Base-by-base conservation (phyloP, 805 yeast species). In the Kluyveromyces nonfermentans region DNA sequence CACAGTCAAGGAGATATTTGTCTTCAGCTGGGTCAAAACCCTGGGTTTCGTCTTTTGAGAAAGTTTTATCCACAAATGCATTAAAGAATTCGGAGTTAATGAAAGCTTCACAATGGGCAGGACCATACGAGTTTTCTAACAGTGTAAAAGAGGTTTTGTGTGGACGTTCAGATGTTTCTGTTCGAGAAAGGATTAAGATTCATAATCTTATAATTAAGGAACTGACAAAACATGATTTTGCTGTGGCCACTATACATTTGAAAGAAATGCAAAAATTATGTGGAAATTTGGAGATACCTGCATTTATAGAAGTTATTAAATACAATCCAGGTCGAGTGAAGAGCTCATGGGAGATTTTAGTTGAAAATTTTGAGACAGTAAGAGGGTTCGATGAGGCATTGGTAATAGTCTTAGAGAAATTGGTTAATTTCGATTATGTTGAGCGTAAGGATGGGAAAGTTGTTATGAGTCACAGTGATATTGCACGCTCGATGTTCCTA, bases 261-360 rank as follows among this genome's bases (percentile, higher is more conserved):
- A 54, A 57, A 42, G 52, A 57, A 15, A 45, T 67, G 33, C 20
- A 44, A 5, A 52, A 51, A 20, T 33, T 59, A 6, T 54, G 58
- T 1, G 50, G 53, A 9, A 33, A 41, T 5, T 30, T 64, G 14
- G 51, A 57, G 2, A 18, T 42, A 8, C 47, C 50, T 2, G 57
- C 70, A 1, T 34, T 67, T 3, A 41, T 49, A 3, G 57, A 64
- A 43, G 58, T 75, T 20, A 61, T 75, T 5, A 54, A 55, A 28
- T 47, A 63, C 34, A 77, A 77, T 48, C 79, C 80, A 2, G 81
- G 80, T 10, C 61, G 82, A 44, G 80, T 71, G 1, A 60, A 62
- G 40, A 58, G 67, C n/a, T 68, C 78, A 15, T 68, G 73, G 70
- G 78, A 75, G 41, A 51, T 76, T 9, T 69, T 69, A 42, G 49